Evolutionary conservation across 2,329 filamentous ascomycete species (phyloP).

Genomic region (Juglanconis oblonga): DNA sequence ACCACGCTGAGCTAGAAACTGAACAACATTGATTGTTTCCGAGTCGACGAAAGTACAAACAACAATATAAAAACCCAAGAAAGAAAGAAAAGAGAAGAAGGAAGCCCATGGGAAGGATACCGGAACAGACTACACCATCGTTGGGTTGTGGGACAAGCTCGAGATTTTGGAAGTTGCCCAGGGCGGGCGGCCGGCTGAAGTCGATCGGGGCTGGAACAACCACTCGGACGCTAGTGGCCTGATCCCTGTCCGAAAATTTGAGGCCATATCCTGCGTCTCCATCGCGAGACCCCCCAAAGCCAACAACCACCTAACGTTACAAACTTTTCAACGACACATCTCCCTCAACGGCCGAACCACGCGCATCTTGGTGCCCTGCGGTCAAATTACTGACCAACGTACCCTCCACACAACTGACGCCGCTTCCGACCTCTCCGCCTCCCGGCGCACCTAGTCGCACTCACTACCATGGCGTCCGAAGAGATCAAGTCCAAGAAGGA

Average conservation of each 20-base stretch:
- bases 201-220: not conserved
- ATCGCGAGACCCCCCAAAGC: not conserved
- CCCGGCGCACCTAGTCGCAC: not conserved
- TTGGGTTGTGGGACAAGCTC: too few relatives aligned
- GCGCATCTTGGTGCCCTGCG: not conserved
- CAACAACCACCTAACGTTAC: not conserved
- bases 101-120: too few relatives aligned
- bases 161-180: too few relatives aligned
- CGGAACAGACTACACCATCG: too few relatives aligned
- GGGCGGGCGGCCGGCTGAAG: too few relatives aligned
- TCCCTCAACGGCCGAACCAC: not conserved
- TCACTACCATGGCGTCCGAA: constrained; percentile 42
- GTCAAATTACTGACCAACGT: not conserved
- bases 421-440: not conserved
- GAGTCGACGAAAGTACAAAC: too few relatives aligned
- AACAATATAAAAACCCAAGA: too few relatives aligned
- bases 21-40: too few relatives aligned
- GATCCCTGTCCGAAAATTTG: not conserved
- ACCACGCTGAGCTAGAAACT: too few relatives aligned
- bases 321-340: not conserved
- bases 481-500: constrained; percentile 44
- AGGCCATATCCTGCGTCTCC: not conserved
- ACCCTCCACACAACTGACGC: not conserved
- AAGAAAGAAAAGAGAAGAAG: too few relatives aligned
- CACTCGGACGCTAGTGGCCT: not conserved